Evolutionary conservation across 176 grass and related monocot species (phyloP).

Genomic region (Puccinellia tenuiflora): DNA sequence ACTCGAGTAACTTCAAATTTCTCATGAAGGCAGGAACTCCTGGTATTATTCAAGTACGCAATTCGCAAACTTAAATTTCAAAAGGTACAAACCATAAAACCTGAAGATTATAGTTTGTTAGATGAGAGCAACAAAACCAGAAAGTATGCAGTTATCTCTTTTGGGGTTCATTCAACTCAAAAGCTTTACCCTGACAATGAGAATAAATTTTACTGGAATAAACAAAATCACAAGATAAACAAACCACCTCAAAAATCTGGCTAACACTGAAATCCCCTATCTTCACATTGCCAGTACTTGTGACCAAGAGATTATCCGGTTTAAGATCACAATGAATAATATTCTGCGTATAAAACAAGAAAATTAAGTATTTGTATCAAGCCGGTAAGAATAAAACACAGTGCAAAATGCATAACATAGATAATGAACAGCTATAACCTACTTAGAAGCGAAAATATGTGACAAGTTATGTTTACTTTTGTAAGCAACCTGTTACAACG

Average conservation of each 20-base stretch:
- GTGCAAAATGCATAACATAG: conserved; percentile 6
- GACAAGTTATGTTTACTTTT: background rate
- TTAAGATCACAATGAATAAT: conserved; percentile 93
- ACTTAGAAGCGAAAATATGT: background rate
- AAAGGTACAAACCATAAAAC: background rate
- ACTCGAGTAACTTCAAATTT: background rate
- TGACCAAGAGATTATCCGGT: conserved; percentile 89
- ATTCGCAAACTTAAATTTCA: background rate
- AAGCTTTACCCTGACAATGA: background rate
- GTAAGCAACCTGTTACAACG: background rate
- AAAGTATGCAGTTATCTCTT: background rate
- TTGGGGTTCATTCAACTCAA: background rate
- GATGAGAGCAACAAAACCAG: background rate
- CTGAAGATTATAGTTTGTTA: background rate
- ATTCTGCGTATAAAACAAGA: conserved; percentile 41
- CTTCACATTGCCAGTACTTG: conserved; percentile 62
- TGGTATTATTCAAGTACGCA: background rate
- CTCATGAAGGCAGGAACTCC: background rate
- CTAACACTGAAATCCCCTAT: conserved; percentile 96
- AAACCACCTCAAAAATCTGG: conserved; percentile 77
- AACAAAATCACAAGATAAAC: background rate
- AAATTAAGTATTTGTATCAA: background rate
- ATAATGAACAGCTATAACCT: background rate
- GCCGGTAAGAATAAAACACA: background rate
- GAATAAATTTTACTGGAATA: conserved; percentile 3